Percentiles rank a stretch among this genome's conserved stretches.
phyloP scores from a whole-genome alignment of 495 filamentous ascomycete species.

The Venustampulla echinocandica region DNA sequence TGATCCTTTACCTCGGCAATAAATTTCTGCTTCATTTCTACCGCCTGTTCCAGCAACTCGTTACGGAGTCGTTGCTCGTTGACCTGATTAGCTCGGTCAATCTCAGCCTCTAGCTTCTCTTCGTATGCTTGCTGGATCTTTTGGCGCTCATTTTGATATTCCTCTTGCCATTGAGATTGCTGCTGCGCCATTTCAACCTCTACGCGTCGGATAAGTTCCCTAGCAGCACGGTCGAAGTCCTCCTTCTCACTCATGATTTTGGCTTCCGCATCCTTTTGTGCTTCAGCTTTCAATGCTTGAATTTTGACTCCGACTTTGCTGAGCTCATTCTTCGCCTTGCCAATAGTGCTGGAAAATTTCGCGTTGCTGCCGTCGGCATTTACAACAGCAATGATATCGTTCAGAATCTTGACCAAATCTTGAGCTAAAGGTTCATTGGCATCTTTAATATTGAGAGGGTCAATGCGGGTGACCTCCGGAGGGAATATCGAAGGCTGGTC shows the following conservation, averaged over 20 bases:
- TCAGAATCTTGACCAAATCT: constrained; percentile 89
- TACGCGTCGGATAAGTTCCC: constrained; percentile 62
- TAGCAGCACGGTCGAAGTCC: constrained; percentile 73
- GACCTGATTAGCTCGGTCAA: constrained; percentile 63
- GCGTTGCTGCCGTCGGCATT: constrained; percentile 68
- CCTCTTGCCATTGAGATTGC: constrained; percentile 69
- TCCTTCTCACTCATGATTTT: constrained; percentile 61
- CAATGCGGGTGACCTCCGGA: constrained; percentile 53
- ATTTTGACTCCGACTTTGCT: constrained; percentile 67
- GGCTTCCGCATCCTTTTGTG: constrained; percentile 62
- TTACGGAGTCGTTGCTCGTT: constrained; percentile 75
- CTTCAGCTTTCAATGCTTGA: constrained; percentile 53
- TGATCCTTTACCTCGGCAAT: constrained; percentile 64
- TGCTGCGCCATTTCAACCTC: constrained; percentile 64
- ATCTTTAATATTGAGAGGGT: constrained; percentile 60
- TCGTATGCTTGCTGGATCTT: constrained; percentile 66
- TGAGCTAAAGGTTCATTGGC: constrained; percentile 82
- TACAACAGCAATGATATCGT: constrained; percentile 87
- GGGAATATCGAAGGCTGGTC: constrained; percentile 51
- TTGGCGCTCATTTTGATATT: constrained; percentile 84
- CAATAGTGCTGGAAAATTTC: constrained; percentile 66
- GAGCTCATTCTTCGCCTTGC: constrained; percentile 79
- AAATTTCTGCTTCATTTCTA: constrained; percentile 78
- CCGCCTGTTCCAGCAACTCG: constrained; percentile 81
- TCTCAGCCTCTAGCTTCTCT: constrained; percentile 65